These are phyloP conservation scores for Limnanthes douglasii DNA, from an alignment of 345 rosid genomes.

Conservation along the genomic window DNA sequence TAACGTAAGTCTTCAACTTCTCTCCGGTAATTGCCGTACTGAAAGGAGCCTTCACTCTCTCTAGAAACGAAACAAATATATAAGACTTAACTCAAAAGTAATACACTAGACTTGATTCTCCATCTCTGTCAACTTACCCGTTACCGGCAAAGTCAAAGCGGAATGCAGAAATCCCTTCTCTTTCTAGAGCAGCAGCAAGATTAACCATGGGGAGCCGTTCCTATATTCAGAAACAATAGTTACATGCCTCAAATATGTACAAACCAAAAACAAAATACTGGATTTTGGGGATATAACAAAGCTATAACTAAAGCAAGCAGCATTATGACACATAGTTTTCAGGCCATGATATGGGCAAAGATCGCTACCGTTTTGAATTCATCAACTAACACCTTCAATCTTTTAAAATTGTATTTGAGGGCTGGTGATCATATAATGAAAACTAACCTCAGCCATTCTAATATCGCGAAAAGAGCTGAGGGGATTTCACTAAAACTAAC, in stretches of 20 bases:
- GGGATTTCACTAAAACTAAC: not conserved
- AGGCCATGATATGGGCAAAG: too few relatives aligned
- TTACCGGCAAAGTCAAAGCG: conserved; percentile 92
- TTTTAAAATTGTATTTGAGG: too few relatives aligned
- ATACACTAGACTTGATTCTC: not conserved
- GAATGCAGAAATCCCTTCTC: conserved; percentile 41
- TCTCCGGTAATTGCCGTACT: conserved; percentile 70
- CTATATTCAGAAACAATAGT: conserved; percentile 13
- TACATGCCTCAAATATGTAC: not conserved
- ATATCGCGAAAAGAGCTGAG: not conserved
- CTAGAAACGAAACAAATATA: conserved; percentile 18
- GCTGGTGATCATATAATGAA: too few relatives aligned
- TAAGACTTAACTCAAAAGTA: not conserved
- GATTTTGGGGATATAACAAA: not conserved
- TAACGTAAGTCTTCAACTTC: conserved; percentile 68
- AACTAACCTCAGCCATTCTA: not conserved
- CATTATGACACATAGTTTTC: too few relatives aligned
- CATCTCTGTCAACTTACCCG: conserved; percentile 26
- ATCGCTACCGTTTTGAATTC: too few relatives aligned
- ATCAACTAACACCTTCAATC: too few relatives aligned
- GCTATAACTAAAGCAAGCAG: too few relatives aligned
- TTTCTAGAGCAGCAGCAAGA: conserved; percentile 38
- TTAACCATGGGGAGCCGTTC: conserved; percentile 61
- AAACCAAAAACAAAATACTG: not conserved
- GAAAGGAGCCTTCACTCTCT: conserved; percentile 84